Conservation (phyloP, 208 protist genomes). For the Crithidia brevicula region DNA sequence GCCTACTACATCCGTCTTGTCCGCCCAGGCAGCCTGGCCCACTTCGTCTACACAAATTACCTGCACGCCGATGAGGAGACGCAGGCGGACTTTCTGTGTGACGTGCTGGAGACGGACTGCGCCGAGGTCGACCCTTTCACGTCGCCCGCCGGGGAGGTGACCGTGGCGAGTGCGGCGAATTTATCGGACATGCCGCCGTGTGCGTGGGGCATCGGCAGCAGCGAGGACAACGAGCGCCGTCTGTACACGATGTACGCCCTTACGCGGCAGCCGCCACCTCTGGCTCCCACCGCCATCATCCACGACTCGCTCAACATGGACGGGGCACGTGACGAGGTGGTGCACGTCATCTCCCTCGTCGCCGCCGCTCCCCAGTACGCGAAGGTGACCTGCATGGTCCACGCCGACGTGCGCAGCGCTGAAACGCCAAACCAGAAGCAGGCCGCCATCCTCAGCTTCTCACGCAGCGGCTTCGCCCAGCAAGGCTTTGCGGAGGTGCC, state of each 20-base stretch:
- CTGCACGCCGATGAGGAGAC: slow-evolving; percentile 56
- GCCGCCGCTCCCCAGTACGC: slow-evolving; percentile 46
- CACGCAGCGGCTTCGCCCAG: slow-evolving; percentile 43
- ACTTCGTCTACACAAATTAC: slow-evolving; percentile 69
- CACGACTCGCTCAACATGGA: slow-evolving; percentile 60
- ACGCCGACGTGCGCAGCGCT: slow-evolving; percentile 28
- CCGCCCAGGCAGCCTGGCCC: slow-evolving; percentile 56
- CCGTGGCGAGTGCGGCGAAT: slow-evolving; percentile 34
- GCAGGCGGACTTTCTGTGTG: slow-evolving; percentile 74
- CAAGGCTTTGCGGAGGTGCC: slow-evolving; percentile 56
- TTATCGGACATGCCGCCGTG: slow-evolving; percentile 59
- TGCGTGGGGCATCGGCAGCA: slow-evolving; percentile 65
- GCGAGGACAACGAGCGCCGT: slow-evolving; percentile 62
- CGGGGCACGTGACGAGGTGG: slow-evolving; percentile 59
- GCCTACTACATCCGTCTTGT: slow-evolving; percentile 71
- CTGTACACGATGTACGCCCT: slow-evolving; percentile 80
- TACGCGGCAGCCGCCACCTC: slow-evolving; percentile 27
- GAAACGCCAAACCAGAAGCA: slow-evolving; percentile 39
- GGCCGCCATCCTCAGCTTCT: slow-evolving; percentile 68
- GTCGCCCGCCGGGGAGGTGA: slow-evolving; percentile 54
- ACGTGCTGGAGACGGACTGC: slow-evolving; percentile 74
- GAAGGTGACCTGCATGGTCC: slow-evolving; percentile 49
- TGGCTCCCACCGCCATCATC: slow-evolving; percentile 38
- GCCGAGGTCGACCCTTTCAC: slow-evolving; percentile 73
- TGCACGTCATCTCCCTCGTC: slow-evolving; percentile 65